A percentile compares a stretch with the other conserved stretches of the same genome.
These are phyloP conservation scores for Ascochyta fabae DNA, from an alignment of 2,329 filamentous ascomycete species.

Conservation along the genomic window DNA sequence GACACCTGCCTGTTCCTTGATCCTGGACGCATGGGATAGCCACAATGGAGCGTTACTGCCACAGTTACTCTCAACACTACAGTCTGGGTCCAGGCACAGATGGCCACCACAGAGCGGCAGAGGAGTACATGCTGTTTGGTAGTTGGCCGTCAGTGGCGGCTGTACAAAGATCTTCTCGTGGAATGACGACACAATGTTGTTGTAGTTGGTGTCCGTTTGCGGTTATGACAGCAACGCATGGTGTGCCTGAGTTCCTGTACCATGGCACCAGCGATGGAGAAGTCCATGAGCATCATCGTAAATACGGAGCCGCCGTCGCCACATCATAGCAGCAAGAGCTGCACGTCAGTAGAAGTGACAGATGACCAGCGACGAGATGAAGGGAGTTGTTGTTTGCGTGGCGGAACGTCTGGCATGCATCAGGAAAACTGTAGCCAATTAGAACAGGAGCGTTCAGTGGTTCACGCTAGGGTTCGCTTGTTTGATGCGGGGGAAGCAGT, in stretches of 20 bases:
- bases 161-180: background rate
- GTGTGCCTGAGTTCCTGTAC: conserved; percentile 8
- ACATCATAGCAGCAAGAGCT: background rate
- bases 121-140: background rate
- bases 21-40: background rate
- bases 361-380: background rate
- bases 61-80: background rate
- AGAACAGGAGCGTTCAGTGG: background rate
- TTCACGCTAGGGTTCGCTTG: background rate
- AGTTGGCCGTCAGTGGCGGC: background rate
- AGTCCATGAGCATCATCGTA: background rate
- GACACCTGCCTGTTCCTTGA: background rate
- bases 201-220: conserved; percentile 12
- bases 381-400: background rate
- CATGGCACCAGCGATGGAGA: conserved; percentile 5
- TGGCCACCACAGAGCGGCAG: background rate
- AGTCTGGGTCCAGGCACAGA: background rate
- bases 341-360: background rate
- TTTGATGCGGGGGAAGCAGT: background rate
- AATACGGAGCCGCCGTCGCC: background rate
- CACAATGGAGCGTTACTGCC: background rate
- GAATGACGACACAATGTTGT: conserved; percentile 9
- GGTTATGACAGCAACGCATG: conserved; percentile 14
- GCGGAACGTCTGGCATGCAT: background rate
- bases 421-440: background rate